Evolutionary conservation across 2,329 filamentous ascomycete genomes (phyloP).

Genomic region (Fusarium foetens): DNA sequence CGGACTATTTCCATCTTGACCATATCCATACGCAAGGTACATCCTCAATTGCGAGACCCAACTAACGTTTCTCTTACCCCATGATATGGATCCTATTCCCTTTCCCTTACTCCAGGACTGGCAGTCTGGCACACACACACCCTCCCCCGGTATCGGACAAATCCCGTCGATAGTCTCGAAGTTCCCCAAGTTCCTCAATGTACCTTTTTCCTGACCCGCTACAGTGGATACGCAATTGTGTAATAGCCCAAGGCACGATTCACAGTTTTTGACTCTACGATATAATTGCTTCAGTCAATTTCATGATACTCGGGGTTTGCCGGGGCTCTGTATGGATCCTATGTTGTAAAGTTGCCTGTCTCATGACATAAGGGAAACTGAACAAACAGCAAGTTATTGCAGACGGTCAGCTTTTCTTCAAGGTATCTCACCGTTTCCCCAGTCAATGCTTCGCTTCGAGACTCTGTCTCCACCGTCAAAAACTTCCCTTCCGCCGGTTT

Average conservation of each 20-base stretch:
- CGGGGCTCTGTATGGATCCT: conserved; percentile 25
- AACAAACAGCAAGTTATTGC: not conserved
- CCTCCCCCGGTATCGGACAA: conserved; percentile 37
- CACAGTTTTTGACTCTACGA: not conserved
- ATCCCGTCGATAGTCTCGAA: not conserved
- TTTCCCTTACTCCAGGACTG: conserved; percentile 1
- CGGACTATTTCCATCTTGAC: not conserved
- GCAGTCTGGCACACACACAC: not conserved
- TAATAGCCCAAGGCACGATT: conserved; percentile 24
- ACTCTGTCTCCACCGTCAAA: conserved; percentile 23
- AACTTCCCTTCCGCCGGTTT: conserved; percentile 34
- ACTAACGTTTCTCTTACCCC: conserved; percentile 24
- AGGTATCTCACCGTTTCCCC: not conserved
- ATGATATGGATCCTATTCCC: conserved; percentile 8
- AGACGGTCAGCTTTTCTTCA: not conserved
- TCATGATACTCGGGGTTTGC: conserved; percentile 28
- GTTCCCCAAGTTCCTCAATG: conserved; percentile 20
- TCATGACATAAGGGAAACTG: conserved; percentile 33
- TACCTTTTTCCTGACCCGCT: conserved; percentile 23
- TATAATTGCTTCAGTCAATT: not conserved
- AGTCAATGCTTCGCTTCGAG: conserved; percentile 9
- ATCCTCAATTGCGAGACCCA: conserved; percentile 20
- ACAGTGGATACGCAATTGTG: conserved; percentile 37
- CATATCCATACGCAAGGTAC: conserved; percentile 5
- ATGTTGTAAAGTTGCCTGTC: conserved; percentile 21